Conservation (phyloP, 768 basidiomycete genomes). For the Sarcomyxa edulis region DNA sequence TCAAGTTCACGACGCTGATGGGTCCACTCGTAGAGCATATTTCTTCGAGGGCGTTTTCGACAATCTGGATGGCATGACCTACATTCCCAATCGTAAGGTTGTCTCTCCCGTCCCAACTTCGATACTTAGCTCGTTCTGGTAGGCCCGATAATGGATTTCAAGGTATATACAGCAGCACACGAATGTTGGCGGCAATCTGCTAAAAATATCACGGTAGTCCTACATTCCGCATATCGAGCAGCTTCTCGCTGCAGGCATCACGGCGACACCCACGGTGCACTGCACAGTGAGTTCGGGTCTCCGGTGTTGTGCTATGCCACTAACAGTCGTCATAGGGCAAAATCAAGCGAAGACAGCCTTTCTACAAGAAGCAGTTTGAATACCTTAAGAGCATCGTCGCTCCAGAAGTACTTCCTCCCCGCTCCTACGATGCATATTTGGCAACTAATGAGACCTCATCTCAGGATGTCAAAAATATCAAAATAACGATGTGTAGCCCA, state of each 20-base stretch:
- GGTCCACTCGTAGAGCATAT: conserved; percentile 30
- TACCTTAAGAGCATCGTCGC: conserved; percentile 52
- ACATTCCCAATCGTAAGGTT: conserved; percentile 40
- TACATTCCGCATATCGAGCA: conserved; percentile 44
- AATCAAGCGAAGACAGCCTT: conserved; percentile 54
- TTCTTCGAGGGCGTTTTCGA: conserved; percentile 68
- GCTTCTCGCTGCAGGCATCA: conserved; percentile 34
- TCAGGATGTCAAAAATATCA: conserved; percentile 62
- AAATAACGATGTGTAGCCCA: conserved; percentile 67
- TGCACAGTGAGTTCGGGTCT: conserved; percentile 30
- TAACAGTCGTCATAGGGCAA: conserved; percentile 41
- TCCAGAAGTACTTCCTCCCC: conserved; percentile 35
- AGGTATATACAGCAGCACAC: conserved; percentile 30
- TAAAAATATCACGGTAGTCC: conserved; percentile 19
- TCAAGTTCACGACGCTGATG: neutral
- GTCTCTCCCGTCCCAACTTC: conserved; percentile 5
- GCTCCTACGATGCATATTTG: conserved; percentile 1
- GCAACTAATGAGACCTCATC: conserved; percentile 5
- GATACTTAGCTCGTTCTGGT: conserved; percentile 3
- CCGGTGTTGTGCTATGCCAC: conserved; percentile 17
- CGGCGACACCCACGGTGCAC: conserved; percentile 32
- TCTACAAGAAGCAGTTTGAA: conserved; percentile 61
- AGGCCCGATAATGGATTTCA: conserved; percentile 47
- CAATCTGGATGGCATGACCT: conserved; percentile 58
- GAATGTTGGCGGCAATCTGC: neutral